These are phyloP conservation scores for Talaromyces sp. DNA, from an alignment of 2,329 filamentous ascomycete genomes.

Conservation along the genomic window DNA sequence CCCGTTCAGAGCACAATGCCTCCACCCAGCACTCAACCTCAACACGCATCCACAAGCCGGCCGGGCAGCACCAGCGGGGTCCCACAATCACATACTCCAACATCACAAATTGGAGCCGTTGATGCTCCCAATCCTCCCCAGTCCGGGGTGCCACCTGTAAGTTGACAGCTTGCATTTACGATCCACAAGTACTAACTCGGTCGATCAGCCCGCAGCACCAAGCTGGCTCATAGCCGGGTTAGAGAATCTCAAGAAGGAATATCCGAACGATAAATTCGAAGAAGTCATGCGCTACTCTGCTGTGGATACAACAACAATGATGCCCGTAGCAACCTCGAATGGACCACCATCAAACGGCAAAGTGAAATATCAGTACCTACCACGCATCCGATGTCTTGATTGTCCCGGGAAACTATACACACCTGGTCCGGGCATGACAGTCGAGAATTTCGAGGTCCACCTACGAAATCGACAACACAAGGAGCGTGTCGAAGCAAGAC, in stretches of 20 bases:
- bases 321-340: slow-evolving; percentile 56
- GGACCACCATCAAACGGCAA: slow-evolving; percentile 54
- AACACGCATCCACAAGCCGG: slow-evolving; percentile 26
- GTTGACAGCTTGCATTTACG: slow-evolving; percentile 23
- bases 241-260: slow-evolving; percentile 63
- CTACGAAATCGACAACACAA: slow-evolving; percentile 79
- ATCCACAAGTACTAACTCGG: background rate
- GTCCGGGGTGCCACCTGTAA: slow-evolving; percentile 43
- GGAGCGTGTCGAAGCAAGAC: slow-evolving; percentile 61
- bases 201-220: slow-evolving; percentile 71
- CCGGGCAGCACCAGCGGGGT: slow-evolving; percentile 23
- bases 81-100: slow-evolving; percentile 26
- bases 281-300: slow-evolving; percentile 86
- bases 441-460: slow-evolving; percentile 90
- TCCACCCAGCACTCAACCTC: slow-evolving; percentile 31
- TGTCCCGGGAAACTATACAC: slow-evolving; percentile 94
- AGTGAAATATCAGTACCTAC: slow-evolving; percentile 77
- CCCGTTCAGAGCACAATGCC: slow-evolving; percentile 55
- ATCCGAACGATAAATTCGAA: slow-evolving; percentile 81
- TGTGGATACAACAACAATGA: slow-evolving; percentile 68
- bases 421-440: slow-evolving; percentile 76
- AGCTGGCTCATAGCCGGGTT: slow-evolving; percentile 77
- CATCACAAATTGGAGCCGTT: slow-evolving; percentile 43
- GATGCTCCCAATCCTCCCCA: slow-evolving; percentile 44
- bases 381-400: slow-evolving; percentile 85